Evolutionary conservation across 495 filamentous ascomycete species (phyloP), one percentile per base, ranked within the genome.

Genomic region (Aspergillus taichungensis): DNA sequence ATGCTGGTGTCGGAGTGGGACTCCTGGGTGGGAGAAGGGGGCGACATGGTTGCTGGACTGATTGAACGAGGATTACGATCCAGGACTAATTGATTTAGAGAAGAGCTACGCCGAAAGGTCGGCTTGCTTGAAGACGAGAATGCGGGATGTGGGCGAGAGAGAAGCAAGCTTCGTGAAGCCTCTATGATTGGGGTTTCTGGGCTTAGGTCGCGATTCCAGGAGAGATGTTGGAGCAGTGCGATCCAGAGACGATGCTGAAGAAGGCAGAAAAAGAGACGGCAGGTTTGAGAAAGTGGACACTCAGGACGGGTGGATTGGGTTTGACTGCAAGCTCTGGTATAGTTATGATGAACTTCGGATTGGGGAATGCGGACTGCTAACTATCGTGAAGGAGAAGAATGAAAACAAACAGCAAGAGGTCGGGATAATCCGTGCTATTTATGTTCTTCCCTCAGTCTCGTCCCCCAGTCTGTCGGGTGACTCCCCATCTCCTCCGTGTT

Each of bases 11-110:
- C 52, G 30, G 14, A 30, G 49, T 52, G 53, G 12, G 50, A 48
- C 30, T 50, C 55, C 8, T 43, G 52, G 14, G 52, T 53, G 13
- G 51, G 47, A 24, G 50, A 41, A 10, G 40, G 46, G 11, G 54
- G 43, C 37, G 55, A 54, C 57, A 61, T 62, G 9, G 49, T 36
- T 10, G 34, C 37, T 3, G 57, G 50, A 32, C 56, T 59, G 28
- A 40, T 45, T 1, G 57, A 57, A 31, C 45, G 46, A 13, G 39
- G 37, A 41, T 45, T 10, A 40, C 37, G 30, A 50, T 54, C n/a
- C 52, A 55, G n/a, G 55, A 45, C 32, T 51, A 8, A 14, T 45
- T 11, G 53, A 43, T 42, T 43, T n/a, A 13, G 49, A 50, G 39
- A 13, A 34, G 46, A 10, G 37, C 1, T 3, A 31, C 13, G 36